Evolutionary conservation across 2,329 filamentous ascomycete species (phyloP).

Genomic region (Pezizomycotina sp.): DNA sequence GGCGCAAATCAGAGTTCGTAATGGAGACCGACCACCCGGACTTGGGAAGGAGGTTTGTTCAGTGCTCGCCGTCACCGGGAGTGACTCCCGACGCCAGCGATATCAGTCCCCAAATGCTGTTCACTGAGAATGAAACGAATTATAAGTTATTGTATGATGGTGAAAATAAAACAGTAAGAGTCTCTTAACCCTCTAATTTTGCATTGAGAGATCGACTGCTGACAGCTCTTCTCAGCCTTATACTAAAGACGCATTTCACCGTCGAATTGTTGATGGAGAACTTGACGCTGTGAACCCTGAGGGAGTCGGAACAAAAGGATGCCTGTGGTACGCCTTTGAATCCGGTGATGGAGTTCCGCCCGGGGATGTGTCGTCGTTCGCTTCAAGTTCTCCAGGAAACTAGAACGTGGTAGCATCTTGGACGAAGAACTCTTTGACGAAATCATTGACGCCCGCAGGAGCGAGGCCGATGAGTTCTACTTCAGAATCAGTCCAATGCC

Average conservation of each 20-base stretch:
- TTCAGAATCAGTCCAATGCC: constrained; percentile 81
- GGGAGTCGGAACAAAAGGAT: constrained; percentile 68
- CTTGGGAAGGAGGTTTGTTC: constrained; percentile 66
- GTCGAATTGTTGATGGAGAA: constrained; percentile 66
- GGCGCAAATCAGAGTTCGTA: constrained; percentile 46
- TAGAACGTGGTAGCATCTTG: constrained; percentile 41
- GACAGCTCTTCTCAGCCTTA: constrained; percentile 45
- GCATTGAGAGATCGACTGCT: too few relatives aligned
- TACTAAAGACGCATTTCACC: constrained; percentile 91
- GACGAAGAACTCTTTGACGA: constrained; percentile 90
- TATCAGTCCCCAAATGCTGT: constrained; percentile 68
- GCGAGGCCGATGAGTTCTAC: constrained; percentile 95
- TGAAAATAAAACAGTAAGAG: constrained; percentile 64
- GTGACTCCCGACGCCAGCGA: constrained; percentile 63
- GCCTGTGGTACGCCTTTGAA: constrained; percentile 83
- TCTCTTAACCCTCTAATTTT: too few relatives aligned
- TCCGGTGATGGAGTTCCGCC: constrained; percentile 74
- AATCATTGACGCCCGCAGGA: constrained; percentile 64
- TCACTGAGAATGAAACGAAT: constrained; percentile 94
- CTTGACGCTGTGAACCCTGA: constrained; percentile 68
- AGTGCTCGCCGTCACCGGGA: constrained; percentile 79
- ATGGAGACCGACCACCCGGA: constrained; percentile 63
- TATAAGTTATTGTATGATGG: constrained; percentile 58
- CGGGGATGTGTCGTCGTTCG: constrained; percentile 91
- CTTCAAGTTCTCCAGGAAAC: constrained; percentile 66